A percentile compares a stretch with the other conserved stretches of the same genome.
Evolutionary conservation across 164 flowering plant genomes (phyloP).

Genomic region (Kingdonia uniflora): DNA sequence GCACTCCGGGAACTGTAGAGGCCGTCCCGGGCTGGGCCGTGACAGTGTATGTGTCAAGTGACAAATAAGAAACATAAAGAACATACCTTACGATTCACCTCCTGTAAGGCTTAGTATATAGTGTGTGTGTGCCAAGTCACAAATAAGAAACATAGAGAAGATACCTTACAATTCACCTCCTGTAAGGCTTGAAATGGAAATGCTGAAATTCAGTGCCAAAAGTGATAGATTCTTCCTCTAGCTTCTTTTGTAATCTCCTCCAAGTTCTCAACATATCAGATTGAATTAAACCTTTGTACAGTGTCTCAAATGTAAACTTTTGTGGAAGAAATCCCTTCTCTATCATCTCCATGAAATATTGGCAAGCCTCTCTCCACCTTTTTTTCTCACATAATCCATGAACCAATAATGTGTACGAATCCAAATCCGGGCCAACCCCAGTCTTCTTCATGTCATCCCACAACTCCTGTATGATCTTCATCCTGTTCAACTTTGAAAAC

Average conservation of each 20-base stretch:
- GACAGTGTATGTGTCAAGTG: too few relatives aligned
- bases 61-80: too few relatives aligned
- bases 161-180: conserved; percentile 34
- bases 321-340: conserved; percentile 92
- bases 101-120: too few relatives aligned
- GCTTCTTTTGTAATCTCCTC: conserved; percentile 91
- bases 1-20: too few relatives aligned
- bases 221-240: conserved; percentile 71
- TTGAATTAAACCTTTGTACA: conserved; percentile 74
- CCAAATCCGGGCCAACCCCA: conserved; percentile 78
- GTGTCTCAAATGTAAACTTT: conserved; percentile 81
- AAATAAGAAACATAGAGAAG: too few relatives aligned
- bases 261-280: conserved; percentile 88
- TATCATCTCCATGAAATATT: conserved; percentile 81
- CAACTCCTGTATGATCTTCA: conserved; percentile 50
- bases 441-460: conserved; percentile 71
- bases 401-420: conserved; percentile 76
- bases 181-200: conserved; percentile 71
- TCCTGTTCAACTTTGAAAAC: conserved; percentile 42
- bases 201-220: conserved; percentile 71
- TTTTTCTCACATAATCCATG: conserved; percentile 70
- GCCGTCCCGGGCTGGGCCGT: too few relatives aligned
- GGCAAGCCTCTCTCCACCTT: conserved; percentile 81
- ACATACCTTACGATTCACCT: conserved; percentile 2
- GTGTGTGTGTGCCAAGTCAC: too few relatives aligned